A percentile compares a stretch with the other conserved stretches of the same genome.
phyloP scores from a whole-genome alignment of 1,284 basidiomycete species.

The Trametes hirsuta region DNA sequence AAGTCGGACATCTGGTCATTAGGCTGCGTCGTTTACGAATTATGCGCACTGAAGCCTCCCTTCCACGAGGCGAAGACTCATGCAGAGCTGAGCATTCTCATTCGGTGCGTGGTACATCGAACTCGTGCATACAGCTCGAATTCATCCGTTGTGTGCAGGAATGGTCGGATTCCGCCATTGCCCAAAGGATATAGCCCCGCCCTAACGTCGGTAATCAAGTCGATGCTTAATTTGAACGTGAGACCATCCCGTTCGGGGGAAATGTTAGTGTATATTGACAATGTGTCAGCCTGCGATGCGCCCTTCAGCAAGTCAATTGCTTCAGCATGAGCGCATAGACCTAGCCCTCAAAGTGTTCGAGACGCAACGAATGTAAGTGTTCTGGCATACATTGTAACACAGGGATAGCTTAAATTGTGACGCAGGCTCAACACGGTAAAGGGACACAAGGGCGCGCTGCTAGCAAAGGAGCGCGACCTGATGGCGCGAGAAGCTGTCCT shows the following conservation, averaged over 20 bases:
- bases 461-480: conserved; percentile 67
- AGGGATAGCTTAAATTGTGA: neutral
- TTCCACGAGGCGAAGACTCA: conserved; percentile 92
- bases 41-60: conserved; percentile 90
- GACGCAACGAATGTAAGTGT: conserved; percentile 75
- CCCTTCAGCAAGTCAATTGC: conserved; percentile 77
- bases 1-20: conserved; percentile 99
- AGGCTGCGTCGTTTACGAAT: conserved; percentile 94
- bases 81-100: conserved; percentile 79
- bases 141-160: conserved; percentile 43
- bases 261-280: neutral
- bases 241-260: conserved; percentile 28
- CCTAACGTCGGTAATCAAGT: conserved; percentile 75
- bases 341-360: conserved; percentile 76
- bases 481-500: conserved; percentile 58
- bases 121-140: neutral
- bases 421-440: conserved; percentile 65
- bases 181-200: conserved; percentile 81
- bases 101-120: conserved; percentile 53
- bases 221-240: conserved; percentile 87
- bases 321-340: conserved; percentile 77
- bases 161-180: conserved; percentile 85
- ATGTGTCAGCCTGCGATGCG: conserved; percentile 73
- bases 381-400: neutral
- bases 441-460: conserved; percentile 55